These are phyloP conservation scores for Coemansia sp. DNA, from an alignment of 192 early-diverging fungal species.

Conservation along the genomic window DNA sequence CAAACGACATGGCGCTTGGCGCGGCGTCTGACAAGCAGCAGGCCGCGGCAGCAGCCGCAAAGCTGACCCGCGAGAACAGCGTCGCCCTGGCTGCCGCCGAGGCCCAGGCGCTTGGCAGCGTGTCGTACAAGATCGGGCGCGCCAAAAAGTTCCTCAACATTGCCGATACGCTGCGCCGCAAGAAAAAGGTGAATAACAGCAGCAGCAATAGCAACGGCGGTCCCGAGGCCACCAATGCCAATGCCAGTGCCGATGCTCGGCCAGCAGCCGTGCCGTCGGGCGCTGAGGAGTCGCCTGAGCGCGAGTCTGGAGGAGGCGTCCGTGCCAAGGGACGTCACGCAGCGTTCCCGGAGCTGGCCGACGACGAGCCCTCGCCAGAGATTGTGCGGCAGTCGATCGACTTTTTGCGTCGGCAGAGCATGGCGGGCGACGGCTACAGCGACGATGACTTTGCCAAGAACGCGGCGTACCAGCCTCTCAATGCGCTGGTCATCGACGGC, in stretches of 20 bases:
- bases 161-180: slow-evolving; percentile 20
- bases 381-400: slow-evolving; percentile 47
- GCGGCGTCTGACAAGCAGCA: neutral
- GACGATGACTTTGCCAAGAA: slow-evolving; percentile 14
- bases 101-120: slow-evolving; percentile 45
- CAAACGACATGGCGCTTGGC: slow-evolving; percentile 9
- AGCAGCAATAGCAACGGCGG: neutral
- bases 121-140: slow-evolving; percentile 52
- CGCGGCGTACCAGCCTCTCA: slow-evolving; percentile 31
- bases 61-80: slow-evolving; percentile 7
- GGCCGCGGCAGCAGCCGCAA: neutral
- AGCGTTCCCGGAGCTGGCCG: slow-evolving; percentile 16
- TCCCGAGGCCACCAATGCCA: too few relatives aligned
- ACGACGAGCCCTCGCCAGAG: slow-evolving; percentile 27
- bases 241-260: neutral
- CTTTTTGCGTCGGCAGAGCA: slow-evolving; percentile 42
- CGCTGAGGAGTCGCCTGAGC: neutral
- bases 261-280: too few relatives aligned
- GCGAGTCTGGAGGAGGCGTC: neutral
- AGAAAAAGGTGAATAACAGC: slow-evolving; percentile 13
- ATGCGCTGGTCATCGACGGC: slow-evolving; percentile 88
- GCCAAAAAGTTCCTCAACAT: slow-evolving; percentile 45
- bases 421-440: slow-evolving; percentile 14
- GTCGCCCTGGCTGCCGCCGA: slow-evolving; percentile 31
- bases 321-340: slow-evolving; percentile 4